Evolutionary conservation across 2,329 filamentous ascomycete genomes (phyloP), one percentile per base, ranked within the genome.

Genomic region (Chaetomium sp.): DNA sequence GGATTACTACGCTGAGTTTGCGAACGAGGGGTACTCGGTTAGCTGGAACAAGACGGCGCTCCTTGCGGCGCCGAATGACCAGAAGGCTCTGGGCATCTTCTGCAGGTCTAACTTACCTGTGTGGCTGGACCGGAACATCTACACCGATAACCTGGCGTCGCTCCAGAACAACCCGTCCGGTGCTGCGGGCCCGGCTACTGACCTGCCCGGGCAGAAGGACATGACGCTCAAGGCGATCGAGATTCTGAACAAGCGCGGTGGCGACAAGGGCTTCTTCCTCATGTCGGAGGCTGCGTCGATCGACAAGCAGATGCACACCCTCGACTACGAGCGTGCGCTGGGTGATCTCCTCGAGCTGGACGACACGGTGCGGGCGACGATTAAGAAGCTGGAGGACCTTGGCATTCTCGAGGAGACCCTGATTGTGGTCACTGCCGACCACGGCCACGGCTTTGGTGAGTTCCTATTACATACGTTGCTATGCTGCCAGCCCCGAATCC

Each of bases 201-300:
- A 94, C 66, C 82, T 92, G 34, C 89, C 89, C 0, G 89, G 89
- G 4, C 82, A 94, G 50, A 92, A 90, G 73, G 88, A 94, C 45
- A 95, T 95, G 89, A 91, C 89, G 0, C 76, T 91, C 64, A 95
- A 95, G 76, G 89, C 89, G 32, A 80, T 94, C 49, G 88, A 92
- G 57, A 83, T 92, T 52, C 80, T 94, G n/a, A 74, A 86, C 69
- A 77, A 77, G 41, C 79, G 82, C 56, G 82, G 84, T 34, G 79
- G 79, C 37, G 79, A 86, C 56, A 79, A 88, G 57, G 89, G 89
- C 5, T 95, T 87, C 80, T 90, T 94, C 78, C 78, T 95, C 66
- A 94, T 95, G 89, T 84, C 85, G 10, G 89, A 95, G 71, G 89
- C 86, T 33, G 89, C 89, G 12, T 89, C 84, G 1, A 88, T 95